These are phyloP conservation scores for Vigna unguiculata DNA, from an alignment of 306 rosid genomes.

Conservation along the genomic window DNA sequence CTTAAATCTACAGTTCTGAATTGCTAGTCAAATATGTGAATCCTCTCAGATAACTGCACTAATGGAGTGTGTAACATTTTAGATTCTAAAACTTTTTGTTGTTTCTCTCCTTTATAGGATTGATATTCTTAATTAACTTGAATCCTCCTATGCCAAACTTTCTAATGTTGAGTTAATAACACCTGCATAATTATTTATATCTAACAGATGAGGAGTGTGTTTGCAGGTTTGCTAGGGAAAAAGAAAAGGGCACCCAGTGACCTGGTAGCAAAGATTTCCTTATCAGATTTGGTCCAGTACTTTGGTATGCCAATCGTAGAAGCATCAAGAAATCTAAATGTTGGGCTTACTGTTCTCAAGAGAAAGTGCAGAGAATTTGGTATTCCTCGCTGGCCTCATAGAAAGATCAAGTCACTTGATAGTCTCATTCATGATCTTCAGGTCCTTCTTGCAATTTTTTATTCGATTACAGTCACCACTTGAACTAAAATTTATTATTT, in stretches of 20 bases:
- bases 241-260: conserved; percentile 79
- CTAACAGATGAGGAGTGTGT: conserved; percentile 51
- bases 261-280: conserved; percentile 65
- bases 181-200: conserved; percentile 40
- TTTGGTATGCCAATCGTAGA: conserved; percentile 84
- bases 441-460: too few relatives aligned
- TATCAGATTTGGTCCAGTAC: conserved; percentile 79
- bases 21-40: conserved; percentile 3
- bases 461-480: neutral
- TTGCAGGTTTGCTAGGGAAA: conserved; percentile 64
- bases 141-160: conserved; percentile 19
- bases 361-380: conserved; percentile 92
- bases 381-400: conserved; percentile 95
- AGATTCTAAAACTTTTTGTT: neutral
- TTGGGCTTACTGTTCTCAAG: conserved; percentile 90
- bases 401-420: conserved; percentile 92
- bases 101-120: conserved; percentile 7
- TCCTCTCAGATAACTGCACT: conserved; percentile 6
- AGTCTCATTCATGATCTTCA: conserved; percentile 88
- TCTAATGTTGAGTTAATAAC: conserved; percentile 38
- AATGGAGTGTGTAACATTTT: conserved; percentile 18
- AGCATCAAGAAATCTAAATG: conserved; percentile 80
- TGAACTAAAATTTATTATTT: conserved; percentile 27
- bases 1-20: conserved; percentile 11
- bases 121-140: conserved; percentile 16